Evolutionary conservation across 352 stramenopile genomes (phyloP).

Genomic region (Globisporangium sylvaticum): DNA sequence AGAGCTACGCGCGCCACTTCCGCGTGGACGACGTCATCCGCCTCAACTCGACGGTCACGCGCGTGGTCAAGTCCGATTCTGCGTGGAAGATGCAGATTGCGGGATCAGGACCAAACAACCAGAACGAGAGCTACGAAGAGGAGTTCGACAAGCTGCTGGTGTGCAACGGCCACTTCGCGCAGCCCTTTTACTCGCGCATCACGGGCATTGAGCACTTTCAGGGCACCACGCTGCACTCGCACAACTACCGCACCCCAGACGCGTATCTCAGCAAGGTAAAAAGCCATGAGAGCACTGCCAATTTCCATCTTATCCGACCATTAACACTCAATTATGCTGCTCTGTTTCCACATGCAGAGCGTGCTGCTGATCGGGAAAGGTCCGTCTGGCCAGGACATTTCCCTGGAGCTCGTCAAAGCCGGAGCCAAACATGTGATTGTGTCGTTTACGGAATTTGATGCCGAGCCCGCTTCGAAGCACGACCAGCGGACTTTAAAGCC

Average conservation of each 20-base stretch:
- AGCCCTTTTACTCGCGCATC: constrained; percentile 43
- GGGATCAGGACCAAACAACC: constrained; percentile 2
- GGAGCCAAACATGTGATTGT: constrained; percentile 54
- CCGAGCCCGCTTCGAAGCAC: constrained; percentile 16
- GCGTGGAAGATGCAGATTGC: constrained; percentile 43
- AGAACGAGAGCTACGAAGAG: constrained; percentile 54
- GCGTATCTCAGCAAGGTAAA: constrained; percentile 39
- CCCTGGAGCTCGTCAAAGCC: constrained; percentile 48
- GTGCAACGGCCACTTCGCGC: constrained; percentile 77
- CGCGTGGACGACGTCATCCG: constrained; percentile 43
- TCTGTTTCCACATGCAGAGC: constrained; percentile 18
- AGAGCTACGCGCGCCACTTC: constrained; percentile 58
- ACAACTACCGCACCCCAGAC: constrained; percentile 48
- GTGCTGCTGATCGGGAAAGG: constrained; percentile 66
- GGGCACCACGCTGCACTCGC: constrained; percentile 41
- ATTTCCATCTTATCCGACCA: neutral
- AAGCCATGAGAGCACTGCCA: neutral
- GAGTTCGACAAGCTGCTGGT: constrained; percentile 69
- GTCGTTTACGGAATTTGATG: constrained; percentile 41
- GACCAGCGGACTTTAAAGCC: constrained; percentile 57
- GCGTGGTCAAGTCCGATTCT: constrained; percentile 31
- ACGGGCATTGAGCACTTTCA: constrained; percentile 50
- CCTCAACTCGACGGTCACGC: constrained; percentile 48
- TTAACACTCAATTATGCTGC: neutral
- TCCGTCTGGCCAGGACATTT: constrained; percentile 77